A percentile compares a stretch with the other conserved stretches of the same genome.
Conservation (phyloP, 1,284 basidiomycete genomes). For the Fomitopsis schrenkii region DNA sequence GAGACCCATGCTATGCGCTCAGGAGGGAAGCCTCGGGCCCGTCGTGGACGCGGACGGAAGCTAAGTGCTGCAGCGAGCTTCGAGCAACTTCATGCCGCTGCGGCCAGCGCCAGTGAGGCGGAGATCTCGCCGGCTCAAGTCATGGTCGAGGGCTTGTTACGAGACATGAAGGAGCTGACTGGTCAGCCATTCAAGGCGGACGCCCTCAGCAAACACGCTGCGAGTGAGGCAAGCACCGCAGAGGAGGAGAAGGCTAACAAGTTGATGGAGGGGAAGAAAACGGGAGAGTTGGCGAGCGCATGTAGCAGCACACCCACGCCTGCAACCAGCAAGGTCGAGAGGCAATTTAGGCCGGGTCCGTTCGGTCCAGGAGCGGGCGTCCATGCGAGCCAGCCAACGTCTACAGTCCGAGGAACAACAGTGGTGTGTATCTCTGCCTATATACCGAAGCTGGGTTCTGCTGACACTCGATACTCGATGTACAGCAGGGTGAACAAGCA, state of each 20-base stretch:
- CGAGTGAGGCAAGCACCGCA: not conserved
- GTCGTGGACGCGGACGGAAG: not conserved
- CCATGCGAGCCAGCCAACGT: too few species aligned
- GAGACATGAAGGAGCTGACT: not conserved
- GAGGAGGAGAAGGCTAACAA: not conserved
- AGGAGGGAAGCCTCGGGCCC: not conserved
- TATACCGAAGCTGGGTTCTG: too few species aligned
- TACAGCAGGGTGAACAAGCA: too few species aligned
- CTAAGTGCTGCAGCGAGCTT: not conserved
- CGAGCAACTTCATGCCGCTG: not conserved
- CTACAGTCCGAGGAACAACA: too few species aligned
- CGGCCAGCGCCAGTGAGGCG: not conserved
- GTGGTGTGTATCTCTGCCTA: too few species aligned
- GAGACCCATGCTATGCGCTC: not conserved
- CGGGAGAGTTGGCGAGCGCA: not conserved
- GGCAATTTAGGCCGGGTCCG: too few species aligned
- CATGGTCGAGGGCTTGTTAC: not conserved
- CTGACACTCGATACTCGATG: too few species aligned
- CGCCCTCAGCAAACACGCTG: not conserved
- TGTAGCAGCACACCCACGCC: not conserved
- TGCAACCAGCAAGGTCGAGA: too few species aligned
- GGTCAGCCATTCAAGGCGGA: not conserved
- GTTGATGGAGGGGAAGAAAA: not conserved
- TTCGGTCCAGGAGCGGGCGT: too few species aligned
- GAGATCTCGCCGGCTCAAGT: not conserved